These are phyloP conservation scores for Boletus calvinii DNA, from an alignment of 1,284 basidiomycete species.

Conservation along the genomic window DNA sequence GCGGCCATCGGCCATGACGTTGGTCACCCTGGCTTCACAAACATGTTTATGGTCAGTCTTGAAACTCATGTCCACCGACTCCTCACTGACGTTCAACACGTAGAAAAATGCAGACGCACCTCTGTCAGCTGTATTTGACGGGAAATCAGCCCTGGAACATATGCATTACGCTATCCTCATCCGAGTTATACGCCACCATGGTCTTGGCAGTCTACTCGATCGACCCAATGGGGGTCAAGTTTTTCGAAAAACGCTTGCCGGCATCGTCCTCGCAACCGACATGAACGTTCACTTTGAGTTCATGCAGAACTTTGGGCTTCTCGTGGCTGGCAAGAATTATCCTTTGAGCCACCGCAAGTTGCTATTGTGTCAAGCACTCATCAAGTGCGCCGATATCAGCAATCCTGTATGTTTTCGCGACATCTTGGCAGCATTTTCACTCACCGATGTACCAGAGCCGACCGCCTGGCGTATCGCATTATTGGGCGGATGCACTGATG, in stretches of 20 bases:
- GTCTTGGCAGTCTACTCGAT: constrained; percentile 66
- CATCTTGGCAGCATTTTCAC: constrained; percentile 9
- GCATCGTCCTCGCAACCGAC: constrained; percentile 87
- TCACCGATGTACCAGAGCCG: constrained; percentile 60
- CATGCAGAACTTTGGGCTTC: constrained; percentile 62
- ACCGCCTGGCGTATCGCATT: constrained; percentile 84
- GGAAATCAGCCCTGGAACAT: constrained; percentile 87
- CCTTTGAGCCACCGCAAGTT: constrained; percentile 54
- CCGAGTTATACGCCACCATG: constrained; percentile 79
- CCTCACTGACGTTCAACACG: constrained; percentile 11
- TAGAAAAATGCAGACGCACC: constrained; percentile 93
- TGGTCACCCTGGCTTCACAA: constrained; percentile 90
- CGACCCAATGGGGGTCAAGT: constrained; percentile 47
- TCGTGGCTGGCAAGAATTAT: constrained; percentile 44
- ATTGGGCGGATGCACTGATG: constrained; percentile 87
- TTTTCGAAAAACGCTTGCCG: constrained; percentile 73
- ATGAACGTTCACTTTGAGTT: constrained; percentile 89
- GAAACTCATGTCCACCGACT: not conserved
- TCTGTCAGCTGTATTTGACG: constrained; percentile 83
- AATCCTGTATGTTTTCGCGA: constrained; percentile 72
- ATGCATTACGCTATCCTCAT: constrained; percentile 88
- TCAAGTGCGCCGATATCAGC: constrained; percentile 96
- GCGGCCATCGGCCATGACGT: constrained; percentile 95
- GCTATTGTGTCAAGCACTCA: constrained; percentile 84
- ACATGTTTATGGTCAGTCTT: constrained; percentile 82